Conservation (phyloP, 163 green algal species). For the Prototheca wickerhamii region DNA sequence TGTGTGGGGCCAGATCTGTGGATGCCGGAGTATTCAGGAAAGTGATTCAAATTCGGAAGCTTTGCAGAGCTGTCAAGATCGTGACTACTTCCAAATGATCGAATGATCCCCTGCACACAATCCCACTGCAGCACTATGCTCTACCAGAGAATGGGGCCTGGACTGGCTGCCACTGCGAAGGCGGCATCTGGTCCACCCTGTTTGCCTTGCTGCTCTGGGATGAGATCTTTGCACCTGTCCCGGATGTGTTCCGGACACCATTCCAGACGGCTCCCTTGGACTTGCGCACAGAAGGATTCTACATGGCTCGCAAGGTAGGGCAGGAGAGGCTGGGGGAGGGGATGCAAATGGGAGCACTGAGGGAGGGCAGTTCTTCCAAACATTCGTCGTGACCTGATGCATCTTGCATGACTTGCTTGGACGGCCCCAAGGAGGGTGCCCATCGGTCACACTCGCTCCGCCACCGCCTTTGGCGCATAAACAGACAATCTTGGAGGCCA, state of each 20-base stretch:
- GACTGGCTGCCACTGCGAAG: slow-evolving; percentile 62
- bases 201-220: slow-evolving; percentile 88
- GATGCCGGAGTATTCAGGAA: background rate
- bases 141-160: slow-evolving; percentile 53
- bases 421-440: no score
- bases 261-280: slow-evolving; percentile 86
- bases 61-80: no score
- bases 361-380: background rate
- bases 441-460: no score
- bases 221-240: slow-evolving; percentile 59
- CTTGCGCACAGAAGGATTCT: slow-evolving; percentile 73
- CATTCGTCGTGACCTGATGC: no score
- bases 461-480: no score
- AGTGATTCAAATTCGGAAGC: no score
- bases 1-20: background rate
- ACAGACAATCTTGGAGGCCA: no score
- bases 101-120: background rate
- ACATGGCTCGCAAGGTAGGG: slow-evolving; percentile 32
- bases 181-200: slow-evolving; percentile 73
- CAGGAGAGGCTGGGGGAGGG: background rate
- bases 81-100: background rate
- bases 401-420: no score
- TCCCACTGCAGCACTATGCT: slow-evolving; percentile 56
- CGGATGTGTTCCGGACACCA: slow-evolving; percentile 64
- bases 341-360: no score